Evolutionary conservation across 371 early-diverging fungal species (phyloP).

Genomic region (Lichtheimia ramosa): DNA sequence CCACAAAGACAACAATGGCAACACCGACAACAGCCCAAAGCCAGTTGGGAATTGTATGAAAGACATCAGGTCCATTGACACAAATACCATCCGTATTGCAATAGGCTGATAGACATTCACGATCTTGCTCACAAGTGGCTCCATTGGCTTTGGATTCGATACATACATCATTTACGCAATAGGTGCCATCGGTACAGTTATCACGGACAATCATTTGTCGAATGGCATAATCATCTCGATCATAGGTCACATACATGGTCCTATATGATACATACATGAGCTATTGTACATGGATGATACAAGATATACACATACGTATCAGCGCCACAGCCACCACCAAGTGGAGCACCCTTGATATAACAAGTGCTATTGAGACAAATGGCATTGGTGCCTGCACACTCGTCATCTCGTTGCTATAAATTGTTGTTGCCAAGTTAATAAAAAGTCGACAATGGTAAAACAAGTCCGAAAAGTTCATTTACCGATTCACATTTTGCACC

Average conservation of each 20-base stretch:
- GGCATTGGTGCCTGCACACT: constrained; percentile 29
- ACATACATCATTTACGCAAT: constrained; percentile 25
- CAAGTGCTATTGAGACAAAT: constrained; percentile 47
- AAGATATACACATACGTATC: constrained; percentile 32
- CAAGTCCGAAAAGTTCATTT: background rate
- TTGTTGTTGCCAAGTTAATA: too few relatives aligned
- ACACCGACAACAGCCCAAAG: constrained; percentile 39
- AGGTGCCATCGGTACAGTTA: constrained; percentile 42
- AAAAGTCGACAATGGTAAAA: too few relatives aligned
- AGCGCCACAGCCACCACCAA: constrained; percentile 37
- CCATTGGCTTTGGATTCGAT: constrained; percentile 22
- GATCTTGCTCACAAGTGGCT: constrained; percentile 31
- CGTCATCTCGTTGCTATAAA: constrained; percentile 45
- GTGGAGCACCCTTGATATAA: constrained; percentile 37
- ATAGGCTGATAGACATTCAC: constrained; percentile 41
- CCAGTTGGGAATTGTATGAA: constrained; percentile 35
- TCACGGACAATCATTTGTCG: constrained; percentile 43
- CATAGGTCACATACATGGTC: constrained; percentile 28
- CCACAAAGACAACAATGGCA: constrained; percentile 34
- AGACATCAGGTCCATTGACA: constrained; percentile 41
- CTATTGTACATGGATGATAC: background rate
- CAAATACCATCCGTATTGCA: constrained; percentile 35
- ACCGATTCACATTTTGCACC: constrained; percentile 38
- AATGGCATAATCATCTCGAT: constrained; percentile 19
- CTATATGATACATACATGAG: constrained; percentile 10